Evolutionary conservation across 176 grass and related monocot species (phyloP).

Genomic region (Leersia perrieri): DNA sequence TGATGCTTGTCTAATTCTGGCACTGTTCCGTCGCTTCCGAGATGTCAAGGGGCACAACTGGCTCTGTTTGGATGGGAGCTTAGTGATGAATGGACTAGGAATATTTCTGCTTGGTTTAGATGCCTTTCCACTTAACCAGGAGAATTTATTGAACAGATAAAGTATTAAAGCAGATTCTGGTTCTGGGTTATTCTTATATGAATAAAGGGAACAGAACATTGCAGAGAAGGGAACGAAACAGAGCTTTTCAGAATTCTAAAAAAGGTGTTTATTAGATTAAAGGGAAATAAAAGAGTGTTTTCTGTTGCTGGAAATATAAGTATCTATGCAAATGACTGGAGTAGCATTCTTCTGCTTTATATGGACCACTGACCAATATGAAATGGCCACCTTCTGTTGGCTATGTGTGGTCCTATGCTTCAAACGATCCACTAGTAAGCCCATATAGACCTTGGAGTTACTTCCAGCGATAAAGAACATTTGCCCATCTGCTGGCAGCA

Average conservation of each 20-base stretch:
- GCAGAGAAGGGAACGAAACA: not conserved
- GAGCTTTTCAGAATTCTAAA: not conserved
- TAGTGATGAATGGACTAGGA: not conserved
- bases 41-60: not conserved
- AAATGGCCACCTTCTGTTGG: constrained; percentile 11
- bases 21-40: not conserved
- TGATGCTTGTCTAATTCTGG: constrained; percentile 7
- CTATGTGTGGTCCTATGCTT: constrained; percentile 17
- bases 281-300: not conserved
- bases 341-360: not conserved
- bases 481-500: constrained; percentile 1
- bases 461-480: not conserved
- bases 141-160: not conserved
- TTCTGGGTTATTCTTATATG: not conserved
- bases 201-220: not conserved
- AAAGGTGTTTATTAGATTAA: not conserved
- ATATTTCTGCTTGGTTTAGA: not conserved
- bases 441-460: not conserved
- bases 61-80: constrained; percentile 5
- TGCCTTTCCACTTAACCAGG: not conserved
- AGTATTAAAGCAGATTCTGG: not conserved
- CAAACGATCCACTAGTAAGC: not conserved
- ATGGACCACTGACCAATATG: constrained; percentile 1
- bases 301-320: constrained; percentile 3
- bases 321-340: not conserved